Base-by-base conservation (phyloP, 140 eudicot genomes). In the Oenanthe javanica region DNA sequence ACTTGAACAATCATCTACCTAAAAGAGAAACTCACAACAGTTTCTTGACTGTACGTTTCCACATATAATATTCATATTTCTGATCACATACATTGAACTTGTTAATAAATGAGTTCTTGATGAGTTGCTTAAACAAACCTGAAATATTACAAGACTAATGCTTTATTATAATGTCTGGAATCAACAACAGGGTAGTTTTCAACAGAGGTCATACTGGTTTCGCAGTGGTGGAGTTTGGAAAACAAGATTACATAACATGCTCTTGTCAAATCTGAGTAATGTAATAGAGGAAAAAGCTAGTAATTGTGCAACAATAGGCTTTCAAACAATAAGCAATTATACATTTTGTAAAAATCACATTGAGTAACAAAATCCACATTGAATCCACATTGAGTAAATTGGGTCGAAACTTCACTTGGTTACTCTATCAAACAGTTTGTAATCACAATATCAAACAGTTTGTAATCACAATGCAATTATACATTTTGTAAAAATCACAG, bases 211-310 rank as follows among this genome's bases (percentile, higher is more conserved):
- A 83, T 82, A 83, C 93, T 2, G 93, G 93, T 48, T 85, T 31
- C 18, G 91, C 94, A 2, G 70, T 86, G 18, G 89, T 90, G 67
- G 88, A 90, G 50, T 90, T 90, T 36, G 72, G 94, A 31, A 90
- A 59, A 84, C 63, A 48, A 69, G 91, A 82, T 51, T 90, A 80
- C 52, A n/a, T 25, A 27, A 69, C 23, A 50, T 19, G 59, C 90
- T 90, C 18, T 61, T 84, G 72, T 79, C 91, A 0, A 84, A 70
- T 51, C 81, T 93, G 87, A 75, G 85, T 38, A 83, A 71, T 81
- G 87, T 61, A 8, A 80, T 89, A 18, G 89, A 90, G 47, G 87
- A 47, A 21, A 89, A 92, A 79, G 84, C 82, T 15, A 75, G 54
- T 76, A 74, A 73, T 19, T 61, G 77, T 0, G 81, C 78, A 78